phyloP scores from a whole-genome alignment of 2,329 filamentous ascomycete genomes.

The Claviceps digitariae region DNA sequence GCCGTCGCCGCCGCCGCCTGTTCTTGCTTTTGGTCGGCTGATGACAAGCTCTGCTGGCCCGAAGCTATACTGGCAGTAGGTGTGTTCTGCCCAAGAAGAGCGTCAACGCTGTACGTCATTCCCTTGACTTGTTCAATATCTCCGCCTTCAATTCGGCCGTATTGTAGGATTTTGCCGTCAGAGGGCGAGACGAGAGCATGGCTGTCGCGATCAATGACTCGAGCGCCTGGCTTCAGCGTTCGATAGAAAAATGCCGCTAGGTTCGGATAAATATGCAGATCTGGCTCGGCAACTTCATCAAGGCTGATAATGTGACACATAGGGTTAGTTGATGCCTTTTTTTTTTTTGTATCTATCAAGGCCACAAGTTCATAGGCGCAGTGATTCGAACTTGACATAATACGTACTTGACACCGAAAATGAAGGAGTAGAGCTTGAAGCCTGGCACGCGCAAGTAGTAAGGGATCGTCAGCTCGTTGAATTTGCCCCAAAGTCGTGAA shows the following conservation, averaged over 20 bases:
- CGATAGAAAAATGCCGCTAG: slow-evolving; percentile 96
- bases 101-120: slow-evolving; percentile 93
- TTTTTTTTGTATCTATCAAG: not conserved
- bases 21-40: slow-evolving; percentile 10
- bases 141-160: slow-evolving; percentile 79
- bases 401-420: slow-evolving; percentile 70
- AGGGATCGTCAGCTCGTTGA: slow-evolving; percentile 81
- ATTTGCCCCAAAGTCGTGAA: slow-evolving; percentile 76
- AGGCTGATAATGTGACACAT: slow-evolving; percentile 37
- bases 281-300: slow-evolving; percentile 73
- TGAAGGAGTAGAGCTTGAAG: slow-evolving; percentile 80
- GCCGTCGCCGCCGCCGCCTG: slow-evolving; percentile 9
- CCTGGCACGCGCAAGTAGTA: slow-evolving; percentile 80
- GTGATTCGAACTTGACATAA: not conserved
- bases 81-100: slow-evolving; percentile 61
- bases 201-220: slow-evolving; percentile 70
- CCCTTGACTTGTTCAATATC: slow-evolving; percentile 98
- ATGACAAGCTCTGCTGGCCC: slow-evolving; percentile 9
- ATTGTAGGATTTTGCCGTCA: slow-evolving; percentile 84
- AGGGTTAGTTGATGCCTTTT: slow-evolving; percentile 10
- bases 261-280: slow-evolving; percentile 83
- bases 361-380: slow-evolving; percentile 10
- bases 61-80: slow-evolving; percentile 37
- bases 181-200: slow-evolving; percentile 76
- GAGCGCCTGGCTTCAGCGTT: slow-evolving; percentile 73